Evolutionary conservation across 1,139 yeast genomes (phyloP).

Genomic region (Nakaseomyces delphensis): DNA sequence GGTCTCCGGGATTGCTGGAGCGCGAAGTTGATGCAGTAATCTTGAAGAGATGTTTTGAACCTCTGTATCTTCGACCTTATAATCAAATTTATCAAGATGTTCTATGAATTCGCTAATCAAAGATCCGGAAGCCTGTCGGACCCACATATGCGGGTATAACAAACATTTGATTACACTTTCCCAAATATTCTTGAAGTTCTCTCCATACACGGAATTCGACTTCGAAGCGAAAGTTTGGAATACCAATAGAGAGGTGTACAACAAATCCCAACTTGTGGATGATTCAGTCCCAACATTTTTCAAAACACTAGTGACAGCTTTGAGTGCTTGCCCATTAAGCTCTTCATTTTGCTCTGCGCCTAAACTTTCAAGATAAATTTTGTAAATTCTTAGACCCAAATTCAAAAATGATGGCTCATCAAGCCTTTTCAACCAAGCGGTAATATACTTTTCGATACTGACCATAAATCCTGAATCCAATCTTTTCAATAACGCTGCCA

Average conservation of each 20-base stretch:
- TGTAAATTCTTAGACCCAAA: slow-evolving; percentile 71
- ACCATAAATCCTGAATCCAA: slow-evolving; percentile 38
- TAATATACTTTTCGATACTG: slow-evolving; percentile 49
- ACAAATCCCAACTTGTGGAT: slow-evolving; percentile 57
- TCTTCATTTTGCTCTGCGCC: slow-evolving; percentile 37
- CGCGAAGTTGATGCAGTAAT: slow-evolving; percentile 67
- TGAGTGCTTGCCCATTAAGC: slow-evolving; percentile 37
- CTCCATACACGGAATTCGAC: slow-evolving; percentile 34
- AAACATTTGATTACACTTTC: slow-evolving; percentile 44
- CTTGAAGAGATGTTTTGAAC: slow-evolving; percentile 62
- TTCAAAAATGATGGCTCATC: slow-evolving; percentile 50
- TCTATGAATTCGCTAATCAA: slow-evolving; percentile 46
- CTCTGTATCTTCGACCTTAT: slow-evolving; percentile 23
- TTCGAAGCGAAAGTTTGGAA: slow-evolving; percentile 32
- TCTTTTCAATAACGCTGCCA: slow-evolving; percentile 48
- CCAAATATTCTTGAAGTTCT: slow-evolving; percentile 40
- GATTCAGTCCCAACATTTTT: slow-evolving; percentile 33
- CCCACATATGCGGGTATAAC: slow-evolving; percentile 89
- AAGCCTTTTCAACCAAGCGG: slow-evolving; percentile 60
- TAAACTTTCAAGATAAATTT: slow-evolving; percentile 47
- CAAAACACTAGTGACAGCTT: slow-evolving; percentile 36
- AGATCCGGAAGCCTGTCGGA: slow-evolving; percentile 62
- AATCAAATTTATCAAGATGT: slow-evolving; percentile 32
- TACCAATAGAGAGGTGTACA: slow-evolving; percentile 57
- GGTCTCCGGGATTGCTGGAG: slow-evolving; percentile 60